Evolutionary conservation across 2,329 filamentous ascomycete genomes (phyloP).

Genomic region (Trichophyton mentagrophytes): DNA sequence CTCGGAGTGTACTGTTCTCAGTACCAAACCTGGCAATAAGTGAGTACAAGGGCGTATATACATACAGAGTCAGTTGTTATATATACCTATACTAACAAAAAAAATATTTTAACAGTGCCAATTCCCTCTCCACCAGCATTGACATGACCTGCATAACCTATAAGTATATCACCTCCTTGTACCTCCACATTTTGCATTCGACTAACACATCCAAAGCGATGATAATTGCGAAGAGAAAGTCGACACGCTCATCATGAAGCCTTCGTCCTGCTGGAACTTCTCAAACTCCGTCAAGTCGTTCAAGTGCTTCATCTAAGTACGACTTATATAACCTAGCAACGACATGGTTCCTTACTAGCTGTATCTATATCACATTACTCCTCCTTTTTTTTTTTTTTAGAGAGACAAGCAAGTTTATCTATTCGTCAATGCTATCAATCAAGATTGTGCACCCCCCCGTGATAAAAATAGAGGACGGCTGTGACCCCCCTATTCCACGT

Average conservation of each 20-base stretch:
- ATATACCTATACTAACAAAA: background rate
- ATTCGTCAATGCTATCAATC: background rate
- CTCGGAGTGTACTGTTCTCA: background rate
- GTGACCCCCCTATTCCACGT: background rate
- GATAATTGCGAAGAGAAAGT: background rate
- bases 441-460: background rate
- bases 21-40: background rate
- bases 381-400: background rate
- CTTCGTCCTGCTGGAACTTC: background rate
- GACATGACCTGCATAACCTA: background rate
- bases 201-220: background rate
- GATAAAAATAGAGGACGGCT: background rate
- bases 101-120: background rate
- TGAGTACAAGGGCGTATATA: background rate
- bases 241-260: background rate
- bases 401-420: background rate
- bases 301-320: background rate
- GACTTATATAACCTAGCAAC: background rate
- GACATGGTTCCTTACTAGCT: background rate
- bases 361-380: background rate
- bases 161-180: background rate
- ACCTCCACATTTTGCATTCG: background rate
- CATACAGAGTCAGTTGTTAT: background rate
- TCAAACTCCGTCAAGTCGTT: background rate
- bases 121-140: background rate